phyloP scores from a whole-genome alignment of 163 green algal species.

The Prototheca stagnorum region DNA sequence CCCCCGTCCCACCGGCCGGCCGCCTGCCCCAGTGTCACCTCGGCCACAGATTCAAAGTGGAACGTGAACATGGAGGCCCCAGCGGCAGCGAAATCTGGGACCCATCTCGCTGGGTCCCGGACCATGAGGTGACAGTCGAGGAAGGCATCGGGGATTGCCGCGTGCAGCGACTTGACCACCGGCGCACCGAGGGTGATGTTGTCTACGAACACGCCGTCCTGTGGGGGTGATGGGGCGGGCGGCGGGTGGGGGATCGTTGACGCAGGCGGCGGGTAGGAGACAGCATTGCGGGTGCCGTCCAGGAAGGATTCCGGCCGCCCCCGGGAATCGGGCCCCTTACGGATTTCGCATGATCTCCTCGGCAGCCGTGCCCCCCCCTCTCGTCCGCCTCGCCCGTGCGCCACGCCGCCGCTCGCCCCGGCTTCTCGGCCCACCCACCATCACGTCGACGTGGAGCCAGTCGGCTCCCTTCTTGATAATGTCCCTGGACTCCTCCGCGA shows the following conservation, averaged over 20 bases:
- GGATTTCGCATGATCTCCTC: too few relatives aligned
- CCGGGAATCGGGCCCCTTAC: too few relatives aligned
- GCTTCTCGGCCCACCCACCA: slow-evolving; percentile 32
- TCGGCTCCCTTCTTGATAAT: slow-evolving; percentile 63
- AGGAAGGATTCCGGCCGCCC: too few relatives aligned
- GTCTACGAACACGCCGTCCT: slow-evolving; percentile 82
- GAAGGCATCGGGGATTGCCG: slow-evolving; percentile 42
- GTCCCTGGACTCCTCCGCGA: slow-evolving; percentile 48
- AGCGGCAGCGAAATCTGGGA: slow-evolving; percentile 25
- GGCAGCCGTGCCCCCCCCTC: too few relatives aligned
- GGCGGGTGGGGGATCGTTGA: neutral
- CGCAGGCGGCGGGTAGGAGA: neutral
- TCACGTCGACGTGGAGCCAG: slow-evolving; percentile 82
- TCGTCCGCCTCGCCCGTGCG: too few relatives aligned
- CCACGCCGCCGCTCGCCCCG: too few relatives aligned
- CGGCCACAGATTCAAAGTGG: slow-evolving; percentile 59
- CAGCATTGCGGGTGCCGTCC: too few relatives aligned
- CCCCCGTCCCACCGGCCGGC: too few relatives aligned
- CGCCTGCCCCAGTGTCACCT: too few relatives aligned
- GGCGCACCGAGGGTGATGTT: slow-evolving; percentile 79
- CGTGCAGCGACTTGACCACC: slow-evolving; percentile 52
- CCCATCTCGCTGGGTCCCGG: slow-evolving; percentile 50
- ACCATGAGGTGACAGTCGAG: slow-evolving; percentile 84
- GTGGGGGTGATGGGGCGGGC: neutral
- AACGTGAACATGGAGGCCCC: slow-evolving; percentile 65